A percentile compares a stretch with the other conserved stretches of the same genome.
Evolutionary conservation across 2,329 filamentous ascomycete genomes (phyloP).

Genomic region (Xylaria sp.): DNA sequence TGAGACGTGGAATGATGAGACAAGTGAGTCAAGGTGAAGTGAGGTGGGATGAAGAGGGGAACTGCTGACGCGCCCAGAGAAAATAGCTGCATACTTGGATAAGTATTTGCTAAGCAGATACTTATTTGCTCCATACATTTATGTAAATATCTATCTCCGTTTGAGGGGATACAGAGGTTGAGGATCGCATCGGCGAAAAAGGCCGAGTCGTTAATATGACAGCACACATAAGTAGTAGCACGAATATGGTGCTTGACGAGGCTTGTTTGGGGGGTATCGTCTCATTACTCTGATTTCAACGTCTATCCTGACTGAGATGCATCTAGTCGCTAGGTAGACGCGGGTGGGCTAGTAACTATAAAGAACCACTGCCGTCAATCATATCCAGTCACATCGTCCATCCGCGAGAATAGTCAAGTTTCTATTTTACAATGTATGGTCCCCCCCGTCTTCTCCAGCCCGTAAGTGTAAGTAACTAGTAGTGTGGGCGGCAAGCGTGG

Average conservation of each 20-base stretch:
- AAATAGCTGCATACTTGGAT: neutral
- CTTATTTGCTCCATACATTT: no score
- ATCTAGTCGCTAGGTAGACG: neutral
- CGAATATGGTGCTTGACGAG: neutral
- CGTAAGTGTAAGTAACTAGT: neutral
- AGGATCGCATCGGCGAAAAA: neutral
- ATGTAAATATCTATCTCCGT: neutral
- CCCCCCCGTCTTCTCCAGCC: neutral
- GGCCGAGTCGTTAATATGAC: neutral
- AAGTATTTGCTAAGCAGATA: neutral
- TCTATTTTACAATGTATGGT: constrained; percentile 28
- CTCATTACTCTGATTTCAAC: constrained; percentile 23
- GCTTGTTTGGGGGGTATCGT: constrained; percentile 28
- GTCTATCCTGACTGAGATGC: constrained; percentile 10
- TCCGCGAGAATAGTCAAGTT: neutral
- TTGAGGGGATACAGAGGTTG: neutral
- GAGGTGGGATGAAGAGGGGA: neutral
- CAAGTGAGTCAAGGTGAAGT: neutral
- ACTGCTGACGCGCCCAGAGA: neutral
- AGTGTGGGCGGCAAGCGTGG: neutral
- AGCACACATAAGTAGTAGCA: neutral
- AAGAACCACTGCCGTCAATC: neutral
- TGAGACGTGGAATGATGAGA: neutral
- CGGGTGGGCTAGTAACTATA: neutral
- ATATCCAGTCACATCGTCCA: constrained; percentile 13